Evolutionary conservation across 2,329 filamentous ascomycete genomes (phyloP), one percentile per base, ranked within the genome.

Genomic region (Esteya vermicola): DNA sequence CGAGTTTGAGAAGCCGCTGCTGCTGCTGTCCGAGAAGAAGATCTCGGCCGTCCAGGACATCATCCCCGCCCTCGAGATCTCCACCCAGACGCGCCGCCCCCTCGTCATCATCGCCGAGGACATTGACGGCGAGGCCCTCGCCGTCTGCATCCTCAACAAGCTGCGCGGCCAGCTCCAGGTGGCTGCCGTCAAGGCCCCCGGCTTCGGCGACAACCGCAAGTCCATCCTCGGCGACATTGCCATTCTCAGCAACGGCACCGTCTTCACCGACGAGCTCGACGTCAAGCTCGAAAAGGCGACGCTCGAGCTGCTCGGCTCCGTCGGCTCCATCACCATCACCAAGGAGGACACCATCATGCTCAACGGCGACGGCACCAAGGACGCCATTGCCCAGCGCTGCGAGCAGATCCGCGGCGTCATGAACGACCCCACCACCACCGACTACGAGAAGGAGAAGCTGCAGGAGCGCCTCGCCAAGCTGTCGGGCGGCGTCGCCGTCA

Each of bases 391-490:
- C 49, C 86, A 95, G 73, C 84, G 91, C 60, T 96, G 91, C 67
- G 91, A 98, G 70, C 91, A 98, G 73, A 98, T 98, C 65, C 88
- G 91, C 52, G 88, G 89, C 52, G 86, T 96, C 65, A 94, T 95
- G 71, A 74, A 71, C 47, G 91, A 98, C 68, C 82, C 89, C 50
- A 80, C 75, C 53, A 98, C 91, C 49, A 95, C 88, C 36, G 91
- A 98, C 58, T 98, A 98, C 68, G 91, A 98, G 78, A 96, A 95
- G 78, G 91, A 98, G 82, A 98, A 98, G 79, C 85, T 98, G 50
- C 91, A 96, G 71, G 91, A 98, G 74, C 91, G 91, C 68, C 84
- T 98, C 46, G 91, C 91, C 53, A 98, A 98, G 80, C 84, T 98
- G 51, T 96, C 91, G 51, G 91, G 91, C 49, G 91, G 91, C 75